phyloP scores from a whole-genome alignment of 2,329 filamentous ascomycete species.

The Colletotrichum cereale region DNA sequence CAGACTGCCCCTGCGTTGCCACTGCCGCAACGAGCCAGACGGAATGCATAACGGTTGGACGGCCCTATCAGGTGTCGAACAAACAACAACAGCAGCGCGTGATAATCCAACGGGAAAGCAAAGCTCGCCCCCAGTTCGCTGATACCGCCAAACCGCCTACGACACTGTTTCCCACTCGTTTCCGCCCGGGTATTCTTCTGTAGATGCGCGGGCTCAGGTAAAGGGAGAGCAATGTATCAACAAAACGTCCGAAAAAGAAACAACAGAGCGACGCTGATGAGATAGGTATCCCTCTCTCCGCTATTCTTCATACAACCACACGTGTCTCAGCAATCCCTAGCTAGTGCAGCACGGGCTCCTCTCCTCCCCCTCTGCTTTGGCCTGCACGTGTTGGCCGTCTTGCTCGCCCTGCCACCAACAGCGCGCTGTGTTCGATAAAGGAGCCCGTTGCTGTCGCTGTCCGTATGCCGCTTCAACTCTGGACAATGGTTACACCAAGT shows the following conservation, averaged over 20 bases:
- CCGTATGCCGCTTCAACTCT: constrained; percentile 19
- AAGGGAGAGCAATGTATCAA: neutral
- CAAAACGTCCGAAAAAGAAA: neutral
- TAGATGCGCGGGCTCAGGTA: neutral
- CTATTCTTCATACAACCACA: constrained; percentile 9
- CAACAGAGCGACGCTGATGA: neutral
- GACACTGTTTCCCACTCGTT: neutral
- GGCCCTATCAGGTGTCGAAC: neutral
- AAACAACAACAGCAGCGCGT: neutral
- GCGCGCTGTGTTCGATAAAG: neutral
- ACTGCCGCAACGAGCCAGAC: neutral
- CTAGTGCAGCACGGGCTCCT: neutral
- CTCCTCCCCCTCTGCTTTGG: neutral
- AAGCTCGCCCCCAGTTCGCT: neutral
- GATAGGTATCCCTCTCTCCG: neutral
- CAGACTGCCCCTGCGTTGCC: neutral
- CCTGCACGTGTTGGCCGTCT: neutral
- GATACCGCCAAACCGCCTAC: neutral
- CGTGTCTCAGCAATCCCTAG: neutral
- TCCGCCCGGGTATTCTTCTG: neutral
- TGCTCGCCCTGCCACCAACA: neutral
- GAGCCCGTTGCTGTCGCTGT: neutral
- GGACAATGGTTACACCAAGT: constrained; percentile 7
- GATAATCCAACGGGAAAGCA: neutral
- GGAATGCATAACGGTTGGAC: constrained; percentile 11